Conservation (phyloP, 768 basidiomycete genomes). For the Paxillus ammoniavirescens region DNA sequence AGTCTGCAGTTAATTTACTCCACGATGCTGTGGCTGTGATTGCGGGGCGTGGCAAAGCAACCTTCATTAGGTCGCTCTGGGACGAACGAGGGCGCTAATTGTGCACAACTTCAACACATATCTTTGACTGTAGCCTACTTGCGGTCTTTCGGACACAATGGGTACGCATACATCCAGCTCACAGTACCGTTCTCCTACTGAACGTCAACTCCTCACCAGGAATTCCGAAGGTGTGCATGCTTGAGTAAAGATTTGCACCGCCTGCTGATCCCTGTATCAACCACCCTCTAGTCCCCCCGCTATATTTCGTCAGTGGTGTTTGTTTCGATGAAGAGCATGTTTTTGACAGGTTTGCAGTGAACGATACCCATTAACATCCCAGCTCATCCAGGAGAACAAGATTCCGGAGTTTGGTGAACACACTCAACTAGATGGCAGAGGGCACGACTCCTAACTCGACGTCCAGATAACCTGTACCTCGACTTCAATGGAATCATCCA, state of each 20-base stretch:
- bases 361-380: too few relatives aligned
- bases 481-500: constrained; percentile 96
- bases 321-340: background rate
- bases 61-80: too few relatives aligned
- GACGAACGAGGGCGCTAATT: too few relatives aligned
- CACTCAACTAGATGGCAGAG: background rate
- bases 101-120: too few relatives aligned
- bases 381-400: constrained; percentile 96
- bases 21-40: constrained; percentile 15
- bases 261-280: constrained; percentile 13
- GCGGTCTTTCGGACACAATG: constrained; percentile 16
- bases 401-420: constrained; percentile 93
- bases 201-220: constrained; percentile 30
- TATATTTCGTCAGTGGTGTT: constrained; percentile 76
- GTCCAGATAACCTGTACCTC: constrained; percentile 81
- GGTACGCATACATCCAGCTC: constrained; percentile 11
- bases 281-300: constrained; percentile 78
- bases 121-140: background rate
- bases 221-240: constrained; percentile 60
- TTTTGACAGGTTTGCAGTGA: constrained; percentile 53
- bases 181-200: background rate
- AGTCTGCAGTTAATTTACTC: background rate
- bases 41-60: background rate
- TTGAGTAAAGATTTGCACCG: background rate
- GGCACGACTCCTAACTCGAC: constrained; percentile 11